These are phyloP conservation scores for Beauveria sp. DNA, from an alignment of 2,329 filamentous ascomycete species.

Conservation along the genomic window DNA sequence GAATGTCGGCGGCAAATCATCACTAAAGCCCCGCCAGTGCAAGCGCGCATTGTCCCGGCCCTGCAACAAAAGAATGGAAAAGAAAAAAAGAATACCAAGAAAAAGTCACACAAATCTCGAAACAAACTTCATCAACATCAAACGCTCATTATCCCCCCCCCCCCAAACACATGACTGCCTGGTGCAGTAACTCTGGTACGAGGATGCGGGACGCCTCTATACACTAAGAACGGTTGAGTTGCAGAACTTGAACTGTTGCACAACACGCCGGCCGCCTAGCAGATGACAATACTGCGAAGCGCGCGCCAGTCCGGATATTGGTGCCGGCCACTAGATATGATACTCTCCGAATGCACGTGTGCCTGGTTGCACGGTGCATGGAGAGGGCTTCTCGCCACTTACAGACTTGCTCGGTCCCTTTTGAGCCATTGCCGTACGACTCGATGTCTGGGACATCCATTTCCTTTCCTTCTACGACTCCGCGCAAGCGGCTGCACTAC, in stretches of 20 bases:
- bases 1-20: not conserved
- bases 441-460: slow-evolving; percentile 2
- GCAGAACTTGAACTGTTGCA: too few species aligned
- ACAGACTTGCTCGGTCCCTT: not conserved
- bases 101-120: not conserved
- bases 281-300: not conserved
- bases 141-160: too few species aligned
- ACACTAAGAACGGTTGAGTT: too few species aligned
- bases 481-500: not conserved
- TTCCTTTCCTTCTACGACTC: not conserved
- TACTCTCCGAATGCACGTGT: not conserved
- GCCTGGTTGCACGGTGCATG: not conserved
- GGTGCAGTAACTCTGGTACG: not conserved
- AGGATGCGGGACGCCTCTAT: too few species aligned
- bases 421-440: not conserved
- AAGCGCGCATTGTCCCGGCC: not conserved
- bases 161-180: too few species aligned
- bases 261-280: too few species aligned
- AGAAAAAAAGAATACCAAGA: not conserved
- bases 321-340: not conserved
- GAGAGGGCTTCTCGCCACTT: not conserved
- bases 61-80: not conserved
- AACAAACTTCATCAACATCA: too few species aligned
- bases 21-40: not conserved
- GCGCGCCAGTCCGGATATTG: not conserved